Base-by-base conservation (phyloP, 1,284 basidiomycete species). In the Papiliotrema nemorosa region DNA sequence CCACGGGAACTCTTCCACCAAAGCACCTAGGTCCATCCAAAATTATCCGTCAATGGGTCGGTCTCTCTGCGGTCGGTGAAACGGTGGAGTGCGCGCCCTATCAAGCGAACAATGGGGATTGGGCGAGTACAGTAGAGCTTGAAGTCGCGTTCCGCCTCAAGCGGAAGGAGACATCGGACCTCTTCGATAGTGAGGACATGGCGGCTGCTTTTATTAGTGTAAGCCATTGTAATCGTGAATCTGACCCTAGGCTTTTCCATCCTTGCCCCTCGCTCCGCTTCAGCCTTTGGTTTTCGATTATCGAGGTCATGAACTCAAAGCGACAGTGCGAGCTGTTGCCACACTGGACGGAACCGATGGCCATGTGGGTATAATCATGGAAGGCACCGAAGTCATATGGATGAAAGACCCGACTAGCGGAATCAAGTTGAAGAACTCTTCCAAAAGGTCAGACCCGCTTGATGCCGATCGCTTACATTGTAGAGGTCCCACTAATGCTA, bases 361-460 rank as follows among this genome's bases (percentile, higher is more conserved):
- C 50, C 60, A 64, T n/a, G 81, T 81, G 55, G 94, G 93, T 27
- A 82, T 97, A 35, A 63, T 94, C 36, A 93, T 96, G 81, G 84
- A 88, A 54, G 87, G 87, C 72, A 96, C 92, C 6, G 89, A 96
- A 61, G 78, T 98, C 41, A 90, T 85, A 20, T 85, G 97, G 75
- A 78, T 90, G 73, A 94, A 96, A 72, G 86, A 88, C 2, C 81
- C 85, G 0, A 79, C 84, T 43, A 89, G 86, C 60, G 72, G 79
- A 18, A 88, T 98, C 71, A 93, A 90, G 77, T 79, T 99, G 69
- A 97, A 94, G 76, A 86, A 89, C 22, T 92, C 88, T 58, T 84
- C 87, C 12, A 97, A 90, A 72, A 88, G 89, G 85, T 90, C 50
- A 53, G 82, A 68, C 9, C 26, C 22, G 38, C 29, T 43, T 22